Evolutionary conservation across 2,329 filamentous ascomycete species (phyloP), one percentile per base, ranked within the genome.

Genomic region (Capronia americana): DNA sequence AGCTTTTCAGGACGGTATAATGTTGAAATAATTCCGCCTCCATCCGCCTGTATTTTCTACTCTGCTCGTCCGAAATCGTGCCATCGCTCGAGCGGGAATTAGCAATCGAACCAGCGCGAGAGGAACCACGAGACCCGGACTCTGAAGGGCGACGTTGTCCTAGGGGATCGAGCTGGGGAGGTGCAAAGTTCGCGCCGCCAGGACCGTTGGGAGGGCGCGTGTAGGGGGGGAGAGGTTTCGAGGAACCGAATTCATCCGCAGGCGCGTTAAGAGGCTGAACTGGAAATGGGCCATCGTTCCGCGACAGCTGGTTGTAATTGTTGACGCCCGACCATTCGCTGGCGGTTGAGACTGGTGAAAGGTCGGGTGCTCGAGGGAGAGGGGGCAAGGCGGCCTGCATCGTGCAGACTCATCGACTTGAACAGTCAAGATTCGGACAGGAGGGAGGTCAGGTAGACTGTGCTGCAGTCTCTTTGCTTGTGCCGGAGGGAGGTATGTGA

Each of bases 31-130:
- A 83, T 63, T 91, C 82, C 63, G 89, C 87, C 72, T 96, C 92
- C 80, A 85, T 84, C 70, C 80, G 77, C 67, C 79, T 78, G 71
- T 85, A 83, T 71, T 85, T 85, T 70, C 86, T 85, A 67, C 87
- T 87, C 77, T 87, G 89, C 74, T 88, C 88, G 77, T 83, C 87
- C 78, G 75, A 87, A 82, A 83, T 86, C 48, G 90, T 91, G 64
- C 91, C 92, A 76, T 90, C 89, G 78, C 92, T 97, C 59, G 92
- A 96, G 72, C 80, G 75, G 20, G 74, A 73, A 70, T 91, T 86
- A 69, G 91, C 92, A 72, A 97, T 85, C 4, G 94, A 98, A 70
- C 90, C 92, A 28, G 95, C 94, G 62, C 94, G 93, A 58, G 94
- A 97, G 60, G 94, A 86, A 74, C 86, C 87, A 71, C 80, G 80